Conservation (phyloP, 2,329 filamentous ascomycete species). For the Monilinia fructicola region DNA sequence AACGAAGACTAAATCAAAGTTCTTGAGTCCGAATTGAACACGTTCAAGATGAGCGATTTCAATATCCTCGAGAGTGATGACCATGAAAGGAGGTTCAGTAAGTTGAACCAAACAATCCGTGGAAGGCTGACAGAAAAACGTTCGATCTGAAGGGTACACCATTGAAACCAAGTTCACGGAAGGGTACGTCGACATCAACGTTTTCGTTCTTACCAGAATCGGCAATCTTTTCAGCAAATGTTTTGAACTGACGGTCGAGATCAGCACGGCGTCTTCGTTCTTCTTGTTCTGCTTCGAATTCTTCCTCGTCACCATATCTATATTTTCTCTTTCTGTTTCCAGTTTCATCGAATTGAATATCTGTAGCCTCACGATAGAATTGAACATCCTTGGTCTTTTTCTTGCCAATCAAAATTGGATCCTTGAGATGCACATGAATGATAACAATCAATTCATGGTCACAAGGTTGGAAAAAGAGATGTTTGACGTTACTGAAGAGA, state of each 20-base stretch:
- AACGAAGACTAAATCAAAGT: slow-evolving; percentile 97
- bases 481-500: slow-evolving; percentile 96
- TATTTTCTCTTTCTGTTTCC: slow-evolving; percentile 98
- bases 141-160: slow-evolving; percentile 95
- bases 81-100: slow-evolving; percentile 94
- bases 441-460: slow-evolving; percentile 96
- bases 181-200: slow-evolving; percentile 92
- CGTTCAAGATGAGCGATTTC: slow-evolving; percentile 95
- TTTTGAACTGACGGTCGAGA: slow-evolving; percentile 92
- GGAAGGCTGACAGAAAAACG: slow-evolving; percentile 90
- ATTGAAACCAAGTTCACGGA: slow-evolving; percentile 93
- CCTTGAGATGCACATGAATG: slow-evolving; percentile 96
- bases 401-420: slow-evolving; percentile 95
- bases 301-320: slow-evolving; percentile 95
- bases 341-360: slow-evolving; percentile 98
- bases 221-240: slow-evolving; percentile 94
- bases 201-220: slow-evolving; percentile 90
- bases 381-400: slow-evolving; percentile 99
- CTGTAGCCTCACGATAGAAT: slow-evolving; percentile 95
- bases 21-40: slow-evolving; percentile 95
- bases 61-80: slow-evolving; percentile 91
- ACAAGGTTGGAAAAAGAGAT: slow-evolving; percentile 98
- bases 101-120: slow-evolving; percentile 97
- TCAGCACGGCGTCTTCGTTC: slow-evolving; percentile 88
- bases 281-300: slow-evolving; percentile 98